Conservation (phyloP, 495 filamentous ascomycete genomes). For the Tuber microsphaerosporum region DNA sequence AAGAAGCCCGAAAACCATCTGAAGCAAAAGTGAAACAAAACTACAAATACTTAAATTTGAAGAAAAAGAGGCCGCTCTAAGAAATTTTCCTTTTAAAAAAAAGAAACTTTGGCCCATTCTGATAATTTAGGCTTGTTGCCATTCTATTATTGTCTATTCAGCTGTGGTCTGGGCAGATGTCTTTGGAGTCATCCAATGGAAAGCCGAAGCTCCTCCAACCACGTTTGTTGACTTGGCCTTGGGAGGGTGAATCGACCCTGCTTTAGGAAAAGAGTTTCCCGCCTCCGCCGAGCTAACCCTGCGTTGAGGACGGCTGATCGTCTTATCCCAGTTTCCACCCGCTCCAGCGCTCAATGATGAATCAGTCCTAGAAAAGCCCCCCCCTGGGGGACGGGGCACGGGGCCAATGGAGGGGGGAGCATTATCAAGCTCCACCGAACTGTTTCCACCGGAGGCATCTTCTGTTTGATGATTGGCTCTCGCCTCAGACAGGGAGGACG, state of each 20-base stretch:
- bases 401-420: constrained; percentile 12
- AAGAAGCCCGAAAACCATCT: neutral
- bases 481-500: constrained; percentile 34
- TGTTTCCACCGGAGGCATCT: constrained; percentile 6
- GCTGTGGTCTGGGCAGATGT: constrained; percentile 17
- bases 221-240: constrained; percentile 63
- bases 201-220: constrained; percentile 85
- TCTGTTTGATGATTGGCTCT: constrained; percentile 26
- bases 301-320: constrained; percentile 36
- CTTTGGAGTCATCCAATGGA: constrained; percentile 68
- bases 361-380: constrained; percentile 23
- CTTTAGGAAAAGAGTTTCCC: constrained; percentile 44
- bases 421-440: constrained; percentile 13
- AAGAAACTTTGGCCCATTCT: neutral
- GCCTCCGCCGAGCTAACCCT: constrained; percentile 45
- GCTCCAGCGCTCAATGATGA: constrained; percentile 35
- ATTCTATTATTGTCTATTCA: constrained; percentile 22
- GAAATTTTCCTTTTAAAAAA: neutral
- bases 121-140: neutral
- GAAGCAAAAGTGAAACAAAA: neutral
- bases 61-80: neutral
- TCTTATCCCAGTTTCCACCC: constrained; percentile 40
- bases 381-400: constrained; percentile 22
- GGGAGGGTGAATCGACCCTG: constrained; percentile 33
- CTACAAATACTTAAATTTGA: neutral